phyloP scores from a whole-genome alignment of 495 filamentous ascomycete species.

The Pseudomonodictys pantanalensis region DNA sequence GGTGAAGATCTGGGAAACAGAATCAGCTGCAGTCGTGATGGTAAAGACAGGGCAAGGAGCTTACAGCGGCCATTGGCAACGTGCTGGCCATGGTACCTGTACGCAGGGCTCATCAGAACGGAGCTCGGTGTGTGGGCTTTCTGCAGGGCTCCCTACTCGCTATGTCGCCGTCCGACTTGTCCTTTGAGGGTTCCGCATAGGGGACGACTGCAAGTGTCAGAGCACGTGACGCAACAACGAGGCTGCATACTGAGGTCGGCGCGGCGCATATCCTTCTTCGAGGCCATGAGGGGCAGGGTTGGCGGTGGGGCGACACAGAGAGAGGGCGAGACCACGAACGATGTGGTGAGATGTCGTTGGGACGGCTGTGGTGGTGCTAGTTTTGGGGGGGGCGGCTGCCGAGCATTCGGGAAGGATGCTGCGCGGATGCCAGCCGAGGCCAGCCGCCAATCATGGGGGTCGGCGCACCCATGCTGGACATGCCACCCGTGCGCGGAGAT shows the following conservation, averaged over 20 bases:
- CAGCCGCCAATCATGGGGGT: conserved; percentile 6
- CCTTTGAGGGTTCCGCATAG: conserved; percentile 57
- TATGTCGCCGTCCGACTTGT: conserved; percentile 55
- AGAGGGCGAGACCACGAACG: neutral
- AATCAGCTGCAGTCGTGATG: conserved; percentile 11
- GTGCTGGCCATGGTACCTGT: conserved; percentile 74
- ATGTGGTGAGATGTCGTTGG: conserved; percentile 10
- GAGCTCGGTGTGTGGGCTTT: neutral
- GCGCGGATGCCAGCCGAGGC: conserved; percentile 9
- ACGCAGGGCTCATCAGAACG: conserved; percentile 40
- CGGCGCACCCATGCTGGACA: neutral
- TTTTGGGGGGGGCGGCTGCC: neutral
- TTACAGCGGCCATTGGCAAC: conserved; percentile 83
- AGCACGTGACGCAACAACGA: conserved; percentile 26
- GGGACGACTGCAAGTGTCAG: conserved; percentile 54
- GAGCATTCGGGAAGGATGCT: neutral
- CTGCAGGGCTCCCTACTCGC: conserved; percentile 43
- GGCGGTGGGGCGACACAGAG: neutral
- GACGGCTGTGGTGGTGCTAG: neutral
- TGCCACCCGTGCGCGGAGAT: too few species aligned
- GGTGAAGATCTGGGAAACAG: conserved; percentile 68
- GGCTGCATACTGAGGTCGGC: conserved; percentile 68
- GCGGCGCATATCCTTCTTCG: conserved; percentile 83
- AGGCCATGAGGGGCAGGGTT: conserved; percentile 53
- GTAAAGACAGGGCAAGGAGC: conserved; percentile 32